Conservation (phyloP, 768 basidiomycete species). For the Dentipellis sp. region DNA sequence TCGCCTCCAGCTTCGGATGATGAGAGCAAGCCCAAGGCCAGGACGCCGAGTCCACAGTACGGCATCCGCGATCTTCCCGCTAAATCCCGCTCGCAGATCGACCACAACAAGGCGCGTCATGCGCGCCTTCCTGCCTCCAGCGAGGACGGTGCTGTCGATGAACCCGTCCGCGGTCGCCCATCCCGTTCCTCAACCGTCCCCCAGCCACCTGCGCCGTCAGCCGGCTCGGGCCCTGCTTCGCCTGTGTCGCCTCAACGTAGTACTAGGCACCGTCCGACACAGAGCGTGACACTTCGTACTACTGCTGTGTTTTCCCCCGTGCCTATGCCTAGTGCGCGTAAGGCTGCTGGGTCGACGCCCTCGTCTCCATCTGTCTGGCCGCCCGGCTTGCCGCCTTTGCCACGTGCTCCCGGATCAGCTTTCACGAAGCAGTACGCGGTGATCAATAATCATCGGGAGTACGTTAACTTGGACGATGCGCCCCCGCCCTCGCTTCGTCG, state of each 20-base stretch:
- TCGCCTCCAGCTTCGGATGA: slow-evolving; percentile 11
- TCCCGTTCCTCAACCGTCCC: slow-evolving; percentile 10
- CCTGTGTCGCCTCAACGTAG: background rate
- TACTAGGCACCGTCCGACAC: slow-evolving; percentile 8
- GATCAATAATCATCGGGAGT: slow-evolving; percentile 5
- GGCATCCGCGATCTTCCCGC: slow-evolving; percentile 14
- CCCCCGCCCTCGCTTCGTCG: slow-evolving; percentile 14
- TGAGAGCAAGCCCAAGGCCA: background rate
- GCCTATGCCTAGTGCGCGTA: background rate
- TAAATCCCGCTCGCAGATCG: slow-evolving; percentile 10
- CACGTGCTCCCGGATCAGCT: slow-evolving; percentile 5
- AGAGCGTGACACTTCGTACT: slow-evolving; percentile 6
- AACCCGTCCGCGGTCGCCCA: slow-evolving; percentile 7
- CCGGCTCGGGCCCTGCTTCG: background rate
- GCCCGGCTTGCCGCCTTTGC: slow-evolving; percentile 6
- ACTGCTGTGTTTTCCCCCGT: background rate
- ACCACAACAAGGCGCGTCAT: slow-evolving; percentile 7
- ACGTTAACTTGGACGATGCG: slow-evolving; percentile 14
- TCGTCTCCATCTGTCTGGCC: slow-evolving; percentile 12
- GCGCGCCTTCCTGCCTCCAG: slow-evolving; percentile 2
- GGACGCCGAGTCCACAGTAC: slow-evolving; percentile 14
- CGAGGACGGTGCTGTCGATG: slow-evolving; percentile 1
- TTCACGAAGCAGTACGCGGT: background rate
- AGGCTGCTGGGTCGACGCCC: slow-evolving; percentile 6
- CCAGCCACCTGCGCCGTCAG: slow-evolving; percentile 2